Evolutionary conservation across 495 filamentous ascomycete species (phyloP).

Genomic region (Penicillium longicatenatum): DNA sequence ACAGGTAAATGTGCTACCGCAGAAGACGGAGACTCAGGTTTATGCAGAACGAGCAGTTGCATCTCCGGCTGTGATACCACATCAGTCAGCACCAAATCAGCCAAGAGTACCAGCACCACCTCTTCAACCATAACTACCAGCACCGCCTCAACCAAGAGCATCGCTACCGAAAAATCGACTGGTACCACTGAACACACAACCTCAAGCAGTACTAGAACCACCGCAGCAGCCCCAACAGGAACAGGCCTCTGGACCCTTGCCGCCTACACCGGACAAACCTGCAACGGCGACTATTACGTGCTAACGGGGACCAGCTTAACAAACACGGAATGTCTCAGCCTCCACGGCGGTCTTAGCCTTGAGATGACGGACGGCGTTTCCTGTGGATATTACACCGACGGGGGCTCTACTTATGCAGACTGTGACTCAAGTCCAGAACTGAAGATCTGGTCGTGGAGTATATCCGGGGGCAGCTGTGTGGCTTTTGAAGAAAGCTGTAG

Average conservation of each 20-base stretch:
- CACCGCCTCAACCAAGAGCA: background rate
- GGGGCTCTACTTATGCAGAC: background rate
- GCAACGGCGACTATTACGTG: conserved; percentile 10
- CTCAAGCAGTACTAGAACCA: background rate
- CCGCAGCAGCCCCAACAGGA: background rate
- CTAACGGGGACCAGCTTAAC: background rate
- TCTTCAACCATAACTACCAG: background rate
- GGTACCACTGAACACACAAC: background rate
- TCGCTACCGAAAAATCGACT: background rate
- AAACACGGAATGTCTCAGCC: background rate
- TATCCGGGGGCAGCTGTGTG: conserved; percentile 1
- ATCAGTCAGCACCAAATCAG: background rate
- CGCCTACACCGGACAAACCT: conserved; percentile 4
- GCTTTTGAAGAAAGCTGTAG: background rate
- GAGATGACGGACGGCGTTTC: background rate
- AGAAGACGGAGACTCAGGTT: background rate
- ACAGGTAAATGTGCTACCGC: background rate
- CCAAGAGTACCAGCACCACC: background rate
- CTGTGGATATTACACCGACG: background rate
- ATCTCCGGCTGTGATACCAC: background rate
- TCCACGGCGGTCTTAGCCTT: background rate
- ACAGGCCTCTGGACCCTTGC: conserved; percentile 5
- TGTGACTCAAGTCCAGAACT: background rate
- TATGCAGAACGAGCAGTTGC: background rate
- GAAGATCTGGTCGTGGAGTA: background rate